phyloP scores from a whole-genome alignment of 768 basidiomycete genomes.

The Leccinum longicurvipes region DNA sequence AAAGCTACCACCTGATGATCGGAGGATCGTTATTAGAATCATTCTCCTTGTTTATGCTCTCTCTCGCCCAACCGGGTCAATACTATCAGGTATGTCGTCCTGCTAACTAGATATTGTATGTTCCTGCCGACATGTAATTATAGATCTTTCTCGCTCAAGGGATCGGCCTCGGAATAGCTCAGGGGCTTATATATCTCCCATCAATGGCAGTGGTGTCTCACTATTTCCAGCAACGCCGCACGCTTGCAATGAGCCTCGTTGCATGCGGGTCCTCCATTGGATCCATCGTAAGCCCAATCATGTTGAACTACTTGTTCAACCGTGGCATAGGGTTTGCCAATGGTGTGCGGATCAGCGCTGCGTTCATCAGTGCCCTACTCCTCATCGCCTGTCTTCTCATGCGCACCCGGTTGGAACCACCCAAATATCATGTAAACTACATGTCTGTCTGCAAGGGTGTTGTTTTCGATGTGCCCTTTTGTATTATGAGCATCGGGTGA shows the following conservation, averaged over 20 bases:
- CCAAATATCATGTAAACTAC: constrained; percentile 14
- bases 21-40: constrained; percentile 44
- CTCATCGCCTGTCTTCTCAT: constrained; percentile 31
- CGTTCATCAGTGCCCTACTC: constrained; percentile 37
- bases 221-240: constrained; percentile 40
- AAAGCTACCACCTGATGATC: constrained; percentile 43
- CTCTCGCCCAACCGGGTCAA: constrained; percentile 38
- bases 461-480: constrained; percentile 15
- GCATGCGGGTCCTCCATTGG: constrained; percentile 37
- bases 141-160: constrained; percentile 52
- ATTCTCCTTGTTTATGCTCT: constrained; percentile 43
- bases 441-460: constrained; percentile 13
- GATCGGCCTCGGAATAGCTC: constrained; percentile 42
- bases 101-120: neutral
- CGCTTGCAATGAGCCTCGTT: constrained; percentile 43
- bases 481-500: constrained; percentile 20
- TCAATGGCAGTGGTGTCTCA: constrained; percentile 42
- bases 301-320: constrained; percentile 30
- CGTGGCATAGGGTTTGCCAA: constrained; percentile 37
- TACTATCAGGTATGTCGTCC: constrained; percentile 39
- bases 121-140: neutral
- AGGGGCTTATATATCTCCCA: constrained; percentile 47
- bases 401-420: constrained; percentile 39
- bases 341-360: constrained; percentile 49
- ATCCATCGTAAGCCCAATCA: constrained; percentile 23